These are phyloP conservation scores for Fusarium siculi DNA, from an alignment of 2,329 filamentous ascomycete species.

Conservation along the genomic window DNA sequence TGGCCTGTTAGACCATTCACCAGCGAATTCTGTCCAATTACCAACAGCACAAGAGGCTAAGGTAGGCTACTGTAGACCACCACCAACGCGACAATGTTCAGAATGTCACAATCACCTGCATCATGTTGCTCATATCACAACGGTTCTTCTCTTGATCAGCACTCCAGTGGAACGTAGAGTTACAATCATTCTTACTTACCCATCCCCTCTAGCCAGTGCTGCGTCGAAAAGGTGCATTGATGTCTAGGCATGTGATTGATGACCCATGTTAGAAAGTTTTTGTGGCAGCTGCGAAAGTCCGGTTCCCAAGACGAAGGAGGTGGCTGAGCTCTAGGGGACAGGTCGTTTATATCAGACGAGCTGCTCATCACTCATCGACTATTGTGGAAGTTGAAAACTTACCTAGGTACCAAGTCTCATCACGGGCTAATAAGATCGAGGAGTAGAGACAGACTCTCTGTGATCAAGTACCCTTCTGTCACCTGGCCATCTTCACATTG, in stretches of 20 bases:
- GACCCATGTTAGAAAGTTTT: neutral
- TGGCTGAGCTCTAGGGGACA: neutral
- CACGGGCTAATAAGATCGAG: neutral
- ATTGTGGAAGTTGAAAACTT: neutral
- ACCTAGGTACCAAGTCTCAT: neutral
- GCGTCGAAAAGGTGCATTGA: conserved; percentile 9
- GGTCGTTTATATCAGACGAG: neutral
- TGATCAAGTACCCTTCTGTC: neutral
- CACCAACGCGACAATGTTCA: conserved; percentile 4
- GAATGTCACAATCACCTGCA: conserved; percentile 19
- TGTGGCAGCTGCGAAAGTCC: neutral
- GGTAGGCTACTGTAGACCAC: neutral
- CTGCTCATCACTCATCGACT: neutral
- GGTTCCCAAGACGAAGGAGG: neutral
- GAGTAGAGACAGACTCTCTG: neutral
- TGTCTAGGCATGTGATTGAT: conserved; percentile 35
- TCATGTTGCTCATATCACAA: conserved; percentile 20
- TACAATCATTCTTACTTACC: neutral
- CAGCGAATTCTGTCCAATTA: neutral
- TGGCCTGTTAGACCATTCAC: conserved; percentile 21
- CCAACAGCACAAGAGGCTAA: neutral
- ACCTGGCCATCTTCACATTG: neutral
- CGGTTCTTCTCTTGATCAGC: conserved; percentile 10
- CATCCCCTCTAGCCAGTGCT: neutral
- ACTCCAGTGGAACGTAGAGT: conserved; percentile 4